A percentile compares a stretch with the other conserved stretches of the same genome.
These are phyloP conservation scores for Aspergillus haitiensis DNA, from an alignment of 495 filamentous ascomycete species.

Conservation along the genomic window DNA sequence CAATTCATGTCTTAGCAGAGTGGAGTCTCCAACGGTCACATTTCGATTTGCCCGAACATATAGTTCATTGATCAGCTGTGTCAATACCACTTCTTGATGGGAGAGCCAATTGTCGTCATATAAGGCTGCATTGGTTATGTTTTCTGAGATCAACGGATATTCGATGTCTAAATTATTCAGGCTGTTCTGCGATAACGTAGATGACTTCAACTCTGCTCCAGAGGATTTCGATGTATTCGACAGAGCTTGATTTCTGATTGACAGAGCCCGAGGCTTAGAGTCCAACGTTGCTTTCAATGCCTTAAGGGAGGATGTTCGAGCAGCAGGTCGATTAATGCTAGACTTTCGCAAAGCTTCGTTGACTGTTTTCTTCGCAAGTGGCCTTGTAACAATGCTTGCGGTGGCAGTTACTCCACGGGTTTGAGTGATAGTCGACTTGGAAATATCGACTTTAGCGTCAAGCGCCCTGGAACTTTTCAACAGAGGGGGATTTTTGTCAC, in stretches of 20 bases:
- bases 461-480: conserved; percentile 13
- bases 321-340: conserved; percentile 18
- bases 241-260: conserved; percentile 12
- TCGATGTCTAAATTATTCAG: conserved; percentile 31
- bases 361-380: conserved; percentile 9
- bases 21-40: conserved; percentile 25
- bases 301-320: conserved; percentile 6
- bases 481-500: conserved; percentile 16
- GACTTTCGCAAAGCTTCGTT: conserved; percentile 13
- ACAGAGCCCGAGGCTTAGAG: conserved; percentile 10
- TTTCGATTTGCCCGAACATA: conserved; percentile 39
- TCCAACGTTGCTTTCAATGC: neutral
- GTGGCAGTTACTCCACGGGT: neutral
- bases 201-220: conserved; percentile 27
- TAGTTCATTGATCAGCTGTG: conserved; percentile 59
- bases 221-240: conserved; percentile 20
- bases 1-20: conserved; percentile 44
- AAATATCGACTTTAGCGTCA: conserved; percentile 3
- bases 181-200: conserved; percentile 11
- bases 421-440: neutral
- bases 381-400: conserved; percentile 4
- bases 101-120: conserved; percentile 68
- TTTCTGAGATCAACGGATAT: conserved; percentile 56
- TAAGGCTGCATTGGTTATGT: conserved; percentile 55
- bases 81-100: conserved; percentile 62